A percentile compares a stretch with the other conserved stretches of the same genome.
Conservation (phyloP, 2,329 filamentous ascomycete species). For the Nigrospora sphaerica region DNA sequence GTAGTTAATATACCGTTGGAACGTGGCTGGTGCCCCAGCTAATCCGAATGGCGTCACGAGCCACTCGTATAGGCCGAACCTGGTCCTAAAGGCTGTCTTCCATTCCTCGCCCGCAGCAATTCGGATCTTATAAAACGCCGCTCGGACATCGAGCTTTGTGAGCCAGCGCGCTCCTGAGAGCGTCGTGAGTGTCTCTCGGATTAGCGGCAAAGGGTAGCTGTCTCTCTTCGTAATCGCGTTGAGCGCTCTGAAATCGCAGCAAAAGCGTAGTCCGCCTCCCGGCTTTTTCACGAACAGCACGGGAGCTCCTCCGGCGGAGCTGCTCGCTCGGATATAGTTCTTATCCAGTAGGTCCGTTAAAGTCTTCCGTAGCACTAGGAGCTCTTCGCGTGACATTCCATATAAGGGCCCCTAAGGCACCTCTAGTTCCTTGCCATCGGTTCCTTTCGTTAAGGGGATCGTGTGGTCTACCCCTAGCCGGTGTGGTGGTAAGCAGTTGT, state of each 20-base stretch:
- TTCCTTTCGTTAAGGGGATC: too few species aligned
- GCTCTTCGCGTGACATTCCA: not conserved
- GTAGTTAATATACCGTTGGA: too few species aligned
- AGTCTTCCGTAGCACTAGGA: not conserved
- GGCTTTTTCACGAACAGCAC: slow-evolving; percentile 25
- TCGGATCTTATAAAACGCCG: too few species aligned
- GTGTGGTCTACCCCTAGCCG: too few species aligned
- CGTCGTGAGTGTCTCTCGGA: too few species aligned
- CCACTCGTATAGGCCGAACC: slow-evolving; percentile 25
- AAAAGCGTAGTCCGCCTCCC: slow-evolving; percentile 19
- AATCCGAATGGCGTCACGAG: slow-evolving; percentile 19
- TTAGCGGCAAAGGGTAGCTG: too few species aligned
- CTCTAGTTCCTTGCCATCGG: too few species aligned
- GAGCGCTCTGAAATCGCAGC: slow-evolving; percentile 25
- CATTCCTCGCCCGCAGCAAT: slow-evolving; percentile 9
- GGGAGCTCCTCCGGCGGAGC: slow-evolving; percentile 7
- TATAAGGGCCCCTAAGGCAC: not conserved
- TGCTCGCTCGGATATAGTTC: not conserved
- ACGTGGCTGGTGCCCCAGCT: not conserved
- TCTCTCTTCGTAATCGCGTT: too few species aligned
- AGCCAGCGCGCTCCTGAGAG: too few species aligned
- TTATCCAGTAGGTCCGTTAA: not conserved
- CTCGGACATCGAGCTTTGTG: too few species aligned
- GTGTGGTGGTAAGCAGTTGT: too few species aligned
- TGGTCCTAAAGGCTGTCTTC: slow-evolving; percentile 24